These are phyloP conservation scores for Hypoxylon sp. DNA, from an alignment of 2,329 filamentous ascomycete genomes.

Conservation along the genomic window DNA sequence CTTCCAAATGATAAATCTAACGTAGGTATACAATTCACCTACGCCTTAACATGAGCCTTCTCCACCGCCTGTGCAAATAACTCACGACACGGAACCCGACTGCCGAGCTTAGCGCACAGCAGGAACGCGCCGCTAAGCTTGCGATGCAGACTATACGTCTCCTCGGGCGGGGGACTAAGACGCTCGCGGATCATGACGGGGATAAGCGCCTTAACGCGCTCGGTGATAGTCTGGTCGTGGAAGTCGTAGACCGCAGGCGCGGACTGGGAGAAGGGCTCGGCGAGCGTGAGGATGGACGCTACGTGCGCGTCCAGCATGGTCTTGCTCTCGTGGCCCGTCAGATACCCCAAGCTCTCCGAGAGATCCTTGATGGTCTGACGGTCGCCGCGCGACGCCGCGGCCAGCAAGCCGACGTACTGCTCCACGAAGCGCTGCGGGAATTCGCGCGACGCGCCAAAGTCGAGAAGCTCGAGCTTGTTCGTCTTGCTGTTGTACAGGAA, in stretches of 20 bases:
- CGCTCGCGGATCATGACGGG: constrained; percentile 93
- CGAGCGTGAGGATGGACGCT: constrained; percentile 86
- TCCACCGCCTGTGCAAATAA: constrained; percentile 73
- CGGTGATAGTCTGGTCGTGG: constrained; percentile 92
- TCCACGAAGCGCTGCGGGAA: constrained; percentile 82
- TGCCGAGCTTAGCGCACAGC: constrained; percentile 86
- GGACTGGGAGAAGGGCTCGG: constrained; percentile 83
- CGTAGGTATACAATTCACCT: constrained; percentile 15
- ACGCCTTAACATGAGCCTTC: constrained; percentile 44
- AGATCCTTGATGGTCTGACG: constrained; percentile 68
- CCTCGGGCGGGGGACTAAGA: constrained; percentile 89
- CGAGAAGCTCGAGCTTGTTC: constrained; percentile 84
- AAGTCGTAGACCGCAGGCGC: constrained; percentile 93
- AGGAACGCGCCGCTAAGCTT: constrained; percentile 96
- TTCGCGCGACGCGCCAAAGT: constrained; percentile 92
- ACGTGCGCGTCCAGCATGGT: constrained; percentile 91
- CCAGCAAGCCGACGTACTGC: constrained; percentile 81
- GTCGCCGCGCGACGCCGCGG: constrained; percentile 79
- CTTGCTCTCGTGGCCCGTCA: constrained; percentile 87
- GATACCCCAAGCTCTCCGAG: constrained; percentile 83
- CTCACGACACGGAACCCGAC: constrained; percentile 79
- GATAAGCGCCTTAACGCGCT: constrained; percentile 86
- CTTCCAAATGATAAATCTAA: too few species aligned
- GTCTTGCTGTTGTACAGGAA: constrained; percentile 85
- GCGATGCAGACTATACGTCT: constrained; percentile 94